Evolutionary conservation across 306 rosid species (phyloP), one percentile per base, ranked within the genome.

Genomic region (Rosa rugosa): DNA sequence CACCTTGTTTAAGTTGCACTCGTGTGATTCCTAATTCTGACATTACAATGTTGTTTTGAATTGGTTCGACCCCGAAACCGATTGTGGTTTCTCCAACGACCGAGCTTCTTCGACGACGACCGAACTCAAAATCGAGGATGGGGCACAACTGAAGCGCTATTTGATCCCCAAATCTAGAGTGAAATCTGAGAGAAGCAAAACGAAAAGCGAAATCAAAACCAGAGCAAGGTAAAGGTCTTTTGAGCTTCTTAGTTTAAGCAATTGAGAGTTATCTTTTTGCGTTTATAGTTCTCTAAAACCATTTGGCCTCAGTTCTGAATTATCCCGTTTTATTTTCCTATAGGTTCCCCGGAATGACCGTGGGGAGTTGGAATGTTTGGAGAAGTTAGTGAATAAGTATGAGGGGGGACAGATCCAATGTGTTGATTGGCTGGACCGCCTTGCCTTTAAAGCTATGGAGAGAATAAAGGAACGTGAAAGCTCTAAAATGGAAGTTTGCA

Each of bases 371-470:
- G 99, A 95, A 77, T 93, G 99, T 27, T 81, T 95, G 83, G 99
- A 95, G 75, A 95, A 95, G 89, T 93, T 95, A 75, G 83, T 84
- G 81, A 93, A 95, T 77, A 93, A 90, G 92, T 93, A 93, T 72
- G 98, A 93, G 85, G 87, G 92, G 84, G 99, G 99, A 80, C 99
- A 90, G 84, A 90, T 95, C 78, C 93, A 83, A 25, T 90, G 88
- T 65, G 94, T 93, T 73, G 99, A 95, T 84, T 95, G 99, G 99
- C 85, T 95, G 65, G 99, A 95, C 36, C 97, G 98, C 71, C 91
- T 95, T 44, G 87, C 98, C 46, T 92, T 95, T 81, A 92, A 89
- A 86, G 72, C 89, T 51, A 85, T 86, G 90, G 99, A 93, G 71
- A 88, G 46, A 84, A 93, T 90, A 75, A 95, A 89, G 90, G 97